phyloP scores from a whole-genome alignment of 2,329 filamentous ascomycete genomes.

The Akanthomyces lecanii region DNA sequence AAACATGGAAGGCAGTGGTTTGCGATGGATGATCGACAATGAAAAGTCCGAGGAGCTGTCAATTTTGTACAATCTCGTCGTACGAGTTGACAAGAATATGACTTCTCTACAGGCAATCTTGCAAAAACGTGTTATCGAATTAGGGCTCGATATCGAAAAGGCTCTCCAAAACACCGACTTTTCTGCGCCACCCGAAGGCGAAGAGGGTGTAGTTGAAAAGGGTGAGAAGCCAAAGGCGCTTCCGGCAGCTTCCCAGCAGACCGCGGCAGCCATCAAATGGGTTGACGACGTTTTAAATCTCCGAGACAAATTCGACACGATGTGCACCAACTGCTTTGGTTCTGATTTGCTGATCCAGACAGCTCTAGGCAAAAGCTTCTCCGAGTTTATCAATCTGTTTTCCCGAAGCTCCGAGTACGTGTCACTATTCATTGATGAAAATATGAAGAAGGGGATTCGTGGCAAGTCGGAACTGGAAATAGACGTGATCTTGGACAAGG shows the following conservation, averaged over 20 bases:
- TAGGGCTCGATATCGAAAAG: slow-evolving; percentile 80
- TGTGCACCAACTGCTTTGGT: slow-evolving; percentile 70
- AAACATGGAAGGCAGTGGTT: slow-evolving; percentile 76
- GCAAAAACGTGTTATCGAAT: slow-evolving; percentile 69
- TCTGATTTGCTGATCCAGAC: slow-evolving; percentile 75
- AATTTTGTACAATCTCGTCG: slow-evolving; percentile 76
- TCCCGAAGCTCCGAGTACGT: slow-evolving; percentile 82
- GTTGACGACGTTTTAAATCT: slow-evolving; percentile 83
- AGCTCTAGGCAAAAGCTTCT: slow-evolving; percentile 79
- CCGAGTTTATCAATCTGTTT: slow-evolving; percentile 93
- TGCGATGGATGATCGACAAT: slow-evolving; percentile 88
- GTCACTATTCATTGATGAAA: slow-evolving; percentile 95
- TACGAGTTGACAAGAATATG: slow-evolving; percentile 72
- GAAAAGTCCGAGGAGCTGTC: slow-evolving; percentile 72
- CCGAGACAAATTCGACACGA: slow-evolving; percentile 83
- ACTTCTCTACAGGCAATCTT: slow-evolving; percentile 64
- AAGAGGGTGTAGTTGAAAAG: slow-evolving; percentile 34
- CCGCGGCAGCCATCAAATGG: slow-evolving; percentile 86
- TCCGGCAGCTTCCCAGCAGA: slow-evolving; percentile 67
- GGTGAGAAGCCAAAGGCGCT: slow-evolving; percentile 34
- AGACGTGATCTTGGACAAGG: slow-evolving; percentile 79
- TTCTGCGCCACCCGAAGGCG: slow-evolving; percentile 39
- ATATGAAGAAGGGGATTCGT: slow-evolving; percentile 87
- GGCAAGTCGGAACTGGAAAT: slow-evolving; percentile 88
- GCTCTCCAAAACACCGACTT: slow-evolving; percentile 53